Evolutionary conservation across 164 flowering plant species (phyloP).

Genomic region (Cinnamomum chago): DNA sequence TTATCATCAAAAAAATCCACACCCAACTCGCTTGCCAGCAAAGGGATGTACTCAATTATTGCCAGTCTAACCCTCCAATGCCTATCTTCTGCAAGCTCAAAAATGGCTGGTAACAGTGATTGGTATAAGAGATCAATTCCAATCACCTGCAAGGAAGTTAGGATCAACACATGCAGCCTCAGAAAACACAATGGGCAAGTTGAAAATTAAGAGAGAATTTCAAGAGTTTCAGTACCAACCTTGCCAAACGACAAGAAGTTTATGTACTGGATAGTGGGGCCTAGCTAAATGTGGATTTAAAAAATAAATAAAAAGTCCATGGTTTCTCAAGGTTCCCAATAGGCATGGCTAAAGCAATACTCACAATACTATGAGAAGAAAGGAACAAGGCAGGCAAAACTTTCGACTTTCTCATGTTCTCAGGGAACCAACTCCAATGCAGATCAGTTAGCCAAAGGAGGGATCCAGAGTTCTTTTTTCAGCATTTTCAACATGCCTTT

Average conservation of each 20-base stretch:
- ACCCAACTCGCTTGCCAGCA: constrained; percentile 94
- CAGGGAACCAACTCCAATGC: no score
- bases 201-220: neutral
- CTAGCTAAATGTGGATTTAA: neutral
- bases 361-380: neutral
- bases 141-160: constrained; percentile 62
- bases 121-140: constrained; percentile 94
- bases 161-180: neutral
- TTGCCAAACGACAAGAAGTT: neutral
- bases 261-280: neutral
- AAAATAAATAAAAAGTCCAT: no score
- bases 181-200: neutral
- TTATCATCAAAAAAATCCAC: constrained; percentile 94
- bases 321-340: neutral
- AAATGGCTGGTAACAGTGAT: constrained; percentile 87
- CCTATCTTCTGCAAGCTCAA: constrained; percentile 98
- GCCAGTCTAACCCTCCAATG: constrained; percentile 98
- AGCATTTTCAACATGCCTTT: no score
- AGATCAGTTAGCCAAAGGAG: no score
- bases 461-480: no score
- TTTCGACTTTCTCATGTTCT: no score
- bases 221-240: neutral
- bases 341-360: neutral
- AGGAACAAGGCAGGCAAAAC: neutral
- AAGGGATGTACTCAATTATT: constrained; percentile 88